Conservation (phyloP, 1,284 basidiomycete genomes). For the Pascua sp. region DNA sequence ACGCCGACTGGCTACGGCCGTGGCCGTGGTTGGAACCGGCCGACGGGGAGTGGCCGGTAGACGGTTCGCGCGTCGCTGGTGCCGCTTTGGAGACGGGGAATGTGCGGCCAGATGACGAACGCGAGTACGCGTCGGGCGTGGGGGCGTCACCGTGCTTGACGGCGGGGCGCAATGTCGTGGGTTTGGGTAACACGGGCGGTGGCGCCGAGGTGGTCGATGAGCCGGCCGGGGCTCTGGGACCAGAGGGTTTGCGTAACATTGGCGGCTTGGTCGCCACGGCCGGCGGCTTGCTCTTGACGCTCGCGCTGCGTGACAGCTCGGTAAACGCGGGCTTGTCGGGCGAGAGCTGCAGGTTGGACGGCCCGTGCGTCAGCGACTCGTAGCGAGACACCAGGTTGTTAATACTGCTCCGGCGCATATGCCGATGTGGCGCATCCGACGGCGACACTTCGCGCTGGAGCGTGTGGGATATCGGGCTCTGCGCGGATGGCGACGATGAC, state of each 20-base stretch:
- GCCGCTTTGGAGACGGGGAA: slow-evolving; percentile 23
- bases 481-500: too few species aligned
- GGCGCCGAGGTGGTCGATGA: neutral
- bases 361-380: slow-evolving; percentile 24
- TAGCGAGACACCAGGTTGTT: slow-evolving; percentile 43
- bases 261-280: slow-evolving; percentile 31
- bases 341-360: neutral
- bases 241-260: slow-evolving; percentile 22
- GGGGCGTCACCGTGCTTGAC: slow-evolving; percentile 17
- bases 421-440: slow-evolving; percentile 6
- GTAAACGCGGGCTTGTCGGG: slow-evolving; percentile 5
- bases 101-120: slow-evolving; percentile 29
- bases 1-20: neutral
- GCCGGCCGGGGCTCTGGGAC: slow-evolving; percentile 2
- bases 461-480: too few species aligned
- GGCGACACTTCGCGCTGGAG: too few species aligned
- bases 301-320: neutral
- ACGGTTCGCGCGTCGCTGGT: too few species aligned
- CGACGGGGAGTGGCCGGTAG: neutral
- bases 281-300: slow-evolving; percentile 18
- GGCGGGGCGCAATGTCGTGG: slow-evolving; percentile 7
- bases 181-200: slow-evolving; percentile 7
- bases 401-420: slow-evolving; percentile 41
- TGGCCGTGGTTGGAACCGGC: neutral
- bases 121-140: slow-evolving; percentile 19